phyloP scores from a whole-genome alignment of 768 basidiomycete species.

The Filobasidium wieringae region DNA sequence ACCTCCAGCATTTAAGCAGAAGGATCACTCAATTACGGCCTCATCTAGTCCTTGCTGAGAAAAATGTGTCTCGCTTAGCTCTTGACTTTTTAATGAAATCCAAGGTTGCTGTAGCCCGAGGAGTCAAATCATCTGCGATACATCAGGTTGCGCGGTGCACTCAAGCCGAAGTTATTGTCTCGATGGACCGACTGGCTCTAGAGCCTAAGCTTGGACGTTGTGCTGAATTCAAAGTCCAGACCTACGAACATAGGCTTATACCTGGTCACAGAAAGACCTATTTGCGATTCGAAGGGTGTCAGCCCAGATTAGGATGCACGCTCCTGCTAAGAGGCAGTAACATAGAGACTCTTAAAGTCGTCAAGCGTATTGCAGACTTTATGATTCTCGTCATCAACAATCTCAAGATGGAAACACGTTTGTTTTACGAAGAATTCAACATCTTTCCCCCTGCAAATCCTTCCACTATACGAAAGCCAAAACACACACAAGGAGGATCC shows the following conservation, averaged over 20 bases:
- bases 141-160: constrained; percentile 85
- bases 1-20: constrained; percentile 71
- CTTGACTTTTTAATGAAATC: constrained; percentile 72
- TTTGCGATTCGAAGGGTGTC: constrained; percentile 97
- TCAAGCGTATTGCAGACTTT: constrained; percentile 89
- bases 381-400: constrained; percentile 86
- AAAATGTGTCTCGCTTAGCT: constrained; percentile 79
- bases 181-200: constrained; percentile 82
- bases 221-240: constrained; percentile 70
- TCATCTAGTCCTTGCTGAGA: constrained; percentile 81
- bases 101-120: constrained; percentile 78
- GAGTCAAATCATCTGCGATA: constrained; percentile 78
- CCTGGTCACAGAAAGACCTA: constrained; percentile 90
- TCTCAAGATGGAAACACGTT: constrained; percentile 66
- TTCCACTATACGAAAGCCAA: neutral
- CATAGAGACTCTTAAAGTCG: constrained; percentile 60
- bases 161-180: constrained; percentile 85
- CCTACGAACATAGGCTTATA: constrained; percentile 85
- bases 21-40: constrained; percentile 85
- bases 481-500: neutral
- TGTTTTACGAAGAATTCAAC: constrained; percentile 40
- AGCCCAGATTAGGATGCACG: constrained; percentile 83
- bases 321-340: constrained; percentile 81
- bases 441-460: constrained; percentile 27
- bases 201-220: constrained; percentile 87